Evolutionary conservation across 2,329 filamentous ascomycete genomes (phyloP), one percentile per base, ranked within the genome.

Genomic region (Penicillium griseofulvum): DNA sequence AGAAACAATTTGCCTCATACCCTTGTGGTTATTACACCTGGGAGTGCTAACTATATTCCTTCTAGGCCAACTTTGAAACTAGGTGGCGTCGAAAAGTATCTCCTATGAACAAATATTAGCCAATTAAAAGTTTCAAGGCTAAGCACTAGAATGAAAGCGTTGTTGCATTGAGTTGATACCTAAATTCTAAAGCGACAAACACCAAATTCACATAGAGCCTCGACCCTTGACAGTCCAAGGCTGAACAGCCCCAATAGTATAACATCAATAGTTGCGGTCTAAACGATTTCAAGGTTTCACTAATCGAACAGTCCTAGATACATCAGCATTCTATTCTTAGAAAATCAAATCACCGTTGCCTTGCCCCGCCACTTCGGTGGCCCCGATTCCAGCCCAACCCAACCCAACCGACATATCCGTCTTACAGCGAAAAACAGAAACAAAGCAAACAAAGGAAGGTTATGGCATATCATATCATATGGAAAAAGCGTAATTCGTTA

Each of bases 401-500:
- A 48, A 47, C 41, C 42, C 22, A 11, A 36, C 29, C 31, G 16
- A 24, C 37, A 34, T 8, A 36, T 39, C 28, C 28, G 22, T 24
- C 43, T 39, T 52, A 53, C 50, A 46, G 17, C 16, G 5, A 19
- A 26, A n/a, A 10, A 33, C 1, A n/a, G 7, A 48, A 34, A 41
- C 16, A 19, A 41, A 49, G 16, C 17, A 14, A 39, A 48, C 10
- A 19, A 38, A 39, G 22, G 8, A 48, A 28, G 14, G 45, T 31
- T 34, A 33, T 39, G 12, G 22, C 43, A 53, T 52, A 39, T 36
- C 49, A 45, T 44, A 47, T 53, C 43, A 34, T 42, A 12, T 49
- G 19, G 19, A 46, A 28, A 29, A 33, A 29, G n/a, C 49, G 22
- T 51, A 37, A 45, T 19, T 54, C 52, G 34, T 51, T 24, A 45